phyloP scores from a whole-genome alignment of 441 rosid genomes.

The Eruca vesicaria region DNA sequence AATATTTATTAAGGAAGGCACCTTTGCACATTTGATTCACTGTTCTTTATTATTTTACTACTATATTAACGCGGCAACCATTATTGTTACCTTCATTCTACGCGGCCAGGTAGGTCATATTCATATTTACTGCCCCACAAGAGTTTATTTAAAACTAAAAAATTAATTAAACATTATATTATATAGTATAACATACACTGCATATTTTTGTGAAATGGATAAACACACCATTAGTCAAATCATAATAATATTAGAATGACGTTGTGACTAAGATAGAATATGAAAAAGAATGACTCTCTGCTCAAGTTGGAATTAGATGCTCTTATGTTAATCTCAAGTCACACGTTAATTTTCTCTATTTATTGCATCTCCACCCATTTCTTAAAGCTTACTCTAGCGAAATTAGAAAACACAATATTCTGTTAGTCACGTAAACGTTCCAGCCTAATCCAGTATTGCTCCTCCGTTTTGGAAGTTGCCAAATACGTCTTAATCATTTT shows the following conservation, averaged over 20 bases:
- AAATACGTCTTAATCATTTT: neutral
- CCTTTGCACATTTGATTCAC: neutral
- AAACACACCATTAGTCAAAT: neutral
- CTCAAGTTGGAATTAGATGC: constrained; percentile 12
- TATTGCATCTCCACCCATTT: constrained; percentile 1
- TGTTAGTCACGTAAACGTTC: neutral
- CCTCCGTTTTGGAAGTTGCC: neutral
- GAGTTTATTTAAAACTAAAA: neutral
- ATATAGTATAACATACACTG: neutral
- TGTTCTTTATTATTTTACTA: neutral
- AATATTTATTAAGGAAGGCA: neutral
- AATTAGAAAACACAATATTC: neutral
- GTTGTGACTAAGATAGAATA: neutral
- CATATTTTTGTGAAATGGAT: neutral
- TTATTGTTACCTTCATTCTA: neutral
- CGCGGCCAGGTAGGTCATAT: neutral
- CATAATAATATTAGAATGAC: neutral
- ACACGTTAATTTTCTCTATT: neutral
- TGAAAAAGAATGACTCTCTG: constrained; percentile 20
- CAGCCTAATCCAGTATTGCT: neutral
- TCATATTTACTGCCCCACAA: constrained; percentile 1
- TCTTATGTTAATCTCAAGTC: neutral
- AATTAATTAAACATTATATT: too few relatives aligned
- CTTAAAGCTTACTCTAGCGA: neutral
- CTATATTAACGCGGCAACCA: constrained; percentile 3